Conservation (phyloP, 129 eudicot species). For the Glebionis coronaria region DNA sequence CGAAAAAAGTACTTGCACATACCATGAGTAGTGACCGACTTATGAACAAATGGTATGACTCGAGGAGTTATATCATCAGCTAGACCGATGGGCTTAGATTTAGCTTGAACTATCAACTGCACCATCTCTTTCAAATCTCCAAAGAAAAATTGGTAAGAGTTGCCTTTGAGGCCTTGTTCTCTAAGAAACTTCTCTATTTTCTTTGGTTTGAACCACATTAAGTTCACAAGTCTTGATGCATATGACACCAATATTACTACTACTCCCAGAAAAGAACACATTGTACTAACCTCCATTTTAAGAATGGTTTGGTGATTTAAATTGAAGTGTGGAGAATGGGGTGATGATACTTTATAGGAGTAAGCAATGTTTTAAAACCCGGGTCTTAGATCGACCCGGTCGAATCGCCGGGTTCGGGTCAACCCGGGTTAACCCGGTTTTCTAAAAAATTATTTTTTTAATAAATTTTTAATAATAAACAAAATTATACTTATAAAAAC, state of each 20-base stretch:
- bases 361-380: too few species aligned
- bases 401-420: too few species aligned
- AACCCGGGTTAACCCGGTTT: too few species aligned
- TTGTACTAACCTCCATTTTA: slow-evolving; percentile 8
- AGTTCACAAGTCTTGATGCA: background rate
- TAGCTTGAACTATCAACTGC: background rate
- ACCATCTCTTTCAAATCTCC: slow-evolving; percentile 27
- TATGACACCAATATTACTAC: background rate
- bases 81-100: slow-evolving; percentile 21
- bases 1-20: background rate
- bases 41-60: slow-evolving; percentile 21
- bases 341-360: slow-evolving; percentile 10
- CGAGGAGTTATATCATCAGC: slow-evolving; percentile 15
- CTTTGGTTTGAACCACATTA: slow-evolving; percentile 18
- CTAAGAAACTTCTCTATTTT: slow-evolving; percentile 24
- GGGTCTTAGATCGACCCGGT: too few species aligned
- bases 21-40: slow-evolving; percentile 19
- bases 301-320: background rate
- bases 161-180: slow-evolving; percentile 24
- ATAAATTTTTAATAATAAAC: too few species aligned
- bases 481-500: too few species aligned
- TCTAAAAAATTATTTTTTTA: too few species aligned
- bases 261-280: slow-evolving; percentile 12
- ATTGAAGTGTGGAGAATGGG: background rate
- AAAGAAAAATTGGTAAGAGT: slow-evolving; percentile 7